phyloP scores from a whole-genome alignment of 345 rosid genomes.

The Gossypium anomalum region DNA sequence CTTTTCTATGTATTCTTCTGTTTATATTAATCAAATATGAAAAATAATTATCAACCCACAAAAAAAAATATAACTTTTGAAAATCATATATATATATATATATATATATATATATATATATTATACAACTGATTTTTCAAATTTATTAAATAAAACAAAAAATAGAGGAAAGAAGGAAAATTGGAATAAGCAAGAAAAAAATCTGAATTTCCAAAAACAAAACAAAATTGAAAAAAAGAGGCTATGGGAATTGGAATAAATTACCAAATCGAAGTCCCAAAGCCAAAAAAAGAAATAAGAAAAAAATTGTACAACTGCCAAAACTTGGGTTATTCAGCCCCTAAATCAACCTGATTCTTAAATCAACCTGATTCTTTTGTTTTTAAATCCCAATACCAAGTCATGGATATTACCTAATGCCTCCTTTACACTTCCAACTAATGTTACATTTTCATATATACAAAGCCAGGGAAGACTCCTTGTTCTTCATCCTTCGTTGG shows the following conservation, averaged over 20 bases:
- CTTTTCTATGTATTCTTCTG: too few relatives aligned
- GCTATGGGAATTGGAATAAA: slow-evolving; percentile 8
- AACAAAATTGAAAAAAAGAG: background rate
- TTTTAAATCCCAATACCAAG: background rate
- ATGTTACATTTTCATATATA: slow-evolving; percentile 30
- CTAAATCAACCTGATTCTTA: slow-evolving; percentile 19
- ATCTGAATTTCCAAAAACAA: too few relatives aligned
- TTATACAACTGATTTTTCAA: too few relatives aligned
- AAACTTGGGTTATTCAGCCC: slow-evolving; percentile 22
- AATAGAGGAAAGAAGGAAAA: too few relatives aligned
- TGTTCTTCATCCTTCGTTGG: background rate
- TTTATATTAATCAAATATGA: too few relatives aligned
- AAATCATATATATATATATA: too few relatives aligned
- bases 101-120: too few relatives aligned
- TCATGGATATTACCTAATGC: slow-evolving; percentile 13
- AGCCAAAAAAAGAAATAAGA: background rate
- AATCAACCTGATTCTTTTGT: slow-evolving; percentile 12
- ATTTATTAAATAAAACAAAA: too few relatives aligned
- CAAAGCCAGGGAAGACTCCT: slow-evolving; percentile 18
- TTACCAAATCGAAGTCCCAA: slow-evolving; percentile 11
- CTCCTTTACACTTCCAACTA: slow-evolving; percentile 30
- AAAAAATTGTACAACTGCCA: background rate
- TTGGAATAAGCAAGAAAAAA: too few relatives aligned
- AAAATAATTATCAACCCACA: too few relatives aligned
- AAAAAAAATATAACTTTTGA: too few relatives aligned